Evolutionary conservation across 2,329 filamentous ascomycete genomes (phyloP).

Genomic region (Phaeophleospora eucalypticola): DNA sequence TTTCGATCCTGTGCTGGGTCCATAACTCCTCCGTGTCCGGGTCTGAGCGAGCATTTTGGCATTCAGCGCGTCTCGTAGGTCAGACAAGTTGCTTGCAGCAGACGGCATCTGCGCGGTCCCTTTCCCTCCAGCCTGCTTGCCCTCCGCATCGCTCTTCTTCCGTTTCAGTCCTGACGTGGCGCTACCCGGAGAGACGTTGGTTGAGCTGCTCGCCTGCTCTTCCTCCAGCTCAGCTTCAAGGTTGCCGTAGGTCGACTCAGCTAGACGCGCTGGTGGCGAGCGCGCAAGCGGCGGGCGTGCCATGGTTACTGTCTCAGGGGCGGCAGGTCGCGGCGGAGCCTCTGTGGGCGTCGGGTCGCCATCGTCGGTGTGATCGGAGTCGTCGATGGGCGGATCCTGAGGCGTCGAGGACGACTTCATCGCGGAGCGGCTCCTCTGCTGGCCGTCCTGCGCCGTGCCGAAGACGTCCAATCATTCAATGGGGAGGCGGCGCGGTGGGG

Average conservation of each 20-base stretch:
- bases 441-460: slow-evolving; percentile 8
- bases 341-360: slow-evolving; percentile 16
- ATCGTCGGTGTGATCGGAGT: slow-evolving; percentile 19
- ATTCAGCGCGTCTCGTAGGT: slow-evolving; percentile 37
- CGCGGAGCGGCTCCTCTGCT: slow-evolving; percentile 8
- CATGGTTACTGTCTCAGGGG: slow-evolving; percentile 1
- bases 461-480: slow-evolving; percentile 7
- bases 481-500: neutral
- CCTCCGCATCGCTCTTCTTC: neutral
- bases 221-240: slow-evolving; percentile 5
- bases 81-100: slow-evolving; percentile 19
- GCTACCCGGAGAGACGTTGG: neutral
- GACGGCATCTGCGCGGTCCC: slow-evolving; percentile 1
- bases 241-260: slow-evolving; percentile 9
- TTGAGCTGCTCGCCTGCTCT: neutral
- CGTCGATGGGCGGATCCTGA: slow-evolving; percentile 13
- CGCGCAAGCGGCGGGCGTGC: slow-evolving; percentile 17
- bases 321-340: slow-evolving; percentile 5
- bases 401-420: slow-evolving; percentile 20
- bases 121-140: slow-evolving; percentile 1
- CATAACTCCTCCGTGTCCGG: slow-evolving; percentile 27
- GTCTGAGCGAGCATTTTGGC: slow-evolving; percentile 39
- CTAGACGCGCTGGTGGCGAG: slow-evolving; percentile 15
- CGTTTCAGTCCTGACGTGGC: neutral
- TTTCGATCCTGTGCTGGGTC: slow-evolving; percentile 11